These are phyloP conservation scores for Isabelozyma heimii DNA, from an alignment of 805 yeast genomes.

Conservation along the genomic window DNA sequence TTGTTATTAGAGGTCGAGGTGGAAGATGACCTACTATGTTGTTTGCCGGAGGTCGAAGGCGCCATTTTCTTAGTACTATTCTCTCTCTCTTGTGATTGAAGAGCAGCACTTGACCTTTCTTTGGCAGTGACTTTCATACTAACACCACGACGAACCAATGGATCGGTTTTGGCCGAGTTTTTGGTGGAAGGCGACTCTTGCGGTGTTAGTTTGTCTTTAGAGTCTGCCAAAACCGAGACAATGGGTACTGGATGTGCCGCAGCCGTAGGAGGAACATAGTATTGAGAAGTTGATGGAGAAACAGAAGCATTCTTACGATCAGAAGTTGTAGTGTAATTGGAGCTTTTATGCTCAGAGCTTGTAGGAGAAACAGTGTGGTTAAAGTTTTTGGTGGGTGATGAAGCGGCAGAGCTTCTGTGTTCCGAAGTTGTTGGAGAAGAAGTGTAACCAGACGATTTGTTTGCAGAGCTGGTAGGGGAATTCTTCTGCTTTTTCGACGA, in stretches of 20 bases:
- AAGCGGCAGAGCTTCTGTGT: background rate
- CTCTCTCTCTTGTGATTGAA: no score
- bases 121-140: conserved; percentile 60
- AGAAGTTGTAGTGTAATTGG: conserved; percentile 8
- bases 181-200: conserved; percentile 5
- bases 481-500: conserved; percentile 29
- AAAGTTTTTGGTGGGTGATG: no score
- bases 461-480: conserved; percentile 5
- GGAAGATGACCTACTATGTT: conserved; percentile 16
- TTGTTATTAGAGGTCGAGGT: conserved; percentile 15
- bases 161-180: conserved; percentile 24
- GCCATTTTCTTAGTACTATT: background rate
- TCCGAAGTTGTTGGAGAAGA: conserved; percentile 4
- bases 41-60: background rate
- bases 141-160: conserved; percentile 57
- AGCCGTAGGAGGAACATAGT: background rate
- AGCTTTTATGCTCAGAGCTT: background rate
- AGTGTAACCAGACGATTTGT: background rate
- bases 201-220: conserved; percentile 9
- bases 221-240: conserved; percentile 6
- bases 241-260: conserved; percentile 7
- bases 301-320: background rate
- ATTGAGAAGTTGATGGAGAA: no score
- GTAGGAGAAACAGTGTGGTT: conserved; percentile 3
- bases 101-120: conserved; percentile 35